Evolutionary conservation across 306 rosid species (phyloP).

Genomic region (Vigna nakashimae): DNA sequence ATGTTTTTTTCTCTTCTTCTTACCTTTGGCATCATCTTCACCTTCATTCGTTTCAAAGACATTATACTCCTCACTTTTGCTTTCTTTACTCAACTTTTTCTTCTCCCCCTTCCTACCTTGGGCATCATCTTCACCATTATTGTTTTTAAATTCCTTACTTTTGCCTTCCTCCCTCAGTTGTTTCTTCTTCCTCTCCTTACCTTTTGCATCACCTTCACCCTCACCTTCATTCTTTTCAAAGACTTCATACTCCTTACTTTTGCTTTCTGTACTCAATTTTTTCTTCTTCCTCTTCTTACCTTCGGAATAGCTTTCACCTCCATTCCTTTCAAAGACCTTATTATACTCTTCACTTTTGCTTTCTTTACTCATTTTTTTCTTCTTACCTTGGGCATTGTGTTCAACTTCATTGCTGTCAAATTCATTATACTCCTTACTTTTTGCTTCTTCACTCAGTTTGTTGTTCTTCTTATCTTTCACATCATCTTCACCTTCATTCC

Average conservation of each 20-base stretch:
- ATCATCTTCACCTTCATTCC: background rate
- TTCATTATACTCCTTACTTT: slow-evolving; percentile 16
- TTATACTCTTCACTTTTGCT: background rate
- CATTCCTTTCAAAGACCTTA: background rate
- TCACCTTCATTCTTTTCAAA: background rate
- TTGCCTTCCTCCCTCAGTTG: background rate
- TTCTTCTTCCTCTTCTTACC: background rate
- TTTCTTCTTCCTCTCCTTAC: background rate
- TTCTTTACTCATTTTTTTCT: background rate
- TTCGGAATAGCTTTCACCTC: background rate
- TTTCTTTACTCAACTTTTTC: background rate
- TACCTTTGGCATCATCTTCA: background rate
- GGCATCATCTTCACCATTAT: background rate
- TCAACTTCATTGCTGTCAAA: slow-evolving; percentile 18
- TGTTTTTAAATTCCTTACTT: background rate
- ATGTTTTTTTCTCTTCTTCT: background rate
- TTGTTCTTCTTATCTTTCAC: background rate
- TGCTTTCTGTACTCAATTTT: background rate
- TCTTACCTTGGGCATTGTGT: background rate
- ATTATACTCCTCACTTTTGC: background rate
- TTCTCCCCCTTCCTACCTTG: background rate
- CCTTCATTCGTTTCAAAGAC: background rate
- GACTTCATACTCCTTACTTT: background rate
- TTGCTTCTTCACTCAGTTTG: background rate
- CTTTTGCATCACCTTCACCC: background rate